These are phyloP conservation scores for Gossypium thurberi DNA, from an alignment of 345 rosid species.

Conservation along the genomic window DNA sequence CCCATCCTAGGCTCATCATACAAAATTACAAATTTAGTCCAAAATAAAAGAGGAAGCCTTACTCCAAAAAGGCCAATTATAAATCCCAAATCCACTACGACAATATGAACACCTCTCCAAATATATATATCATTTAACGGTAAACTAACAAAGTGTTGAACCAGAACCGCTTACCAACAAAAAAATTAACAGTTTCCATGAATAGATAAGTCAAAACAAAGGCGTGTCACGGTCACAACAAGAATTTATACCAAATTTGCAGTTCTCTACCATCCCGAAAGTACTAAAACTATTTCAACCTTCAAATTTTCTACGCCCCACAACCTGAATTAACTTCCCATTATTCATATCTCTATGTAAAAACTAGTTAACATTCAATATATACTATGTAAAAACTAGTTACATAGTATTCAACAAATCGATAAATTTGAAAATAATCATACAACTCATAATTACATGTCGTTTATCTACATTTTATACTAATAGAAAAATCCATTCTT, in stretches of 20 bases:
- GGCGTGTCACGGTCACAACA: not conserved
- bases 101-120: not conserved
- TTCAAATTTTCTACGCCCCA: not conserved
- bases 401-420: not conserved
- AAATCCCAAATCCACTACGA: not conserved
- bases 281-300: not conserved
- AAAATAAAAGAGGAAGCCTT: not conserved
- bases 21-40: not conserved
- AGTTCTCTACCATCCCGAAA: not conserved
- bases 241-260: not conserved
- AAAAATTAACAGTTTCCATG: not conserved
- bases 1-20: conserved; percentile 47
- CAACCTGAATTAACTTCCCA: not conserved
- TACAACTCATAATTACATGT: not conserved
- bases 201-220: not conserved
- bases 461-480: not conserved
- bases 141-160: too few relatives aligned
- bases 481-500: not conserved
- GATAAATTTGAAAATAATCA: not conserved
- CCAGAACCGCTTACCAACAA: too few relatives aligned
- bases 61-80: not conserved
- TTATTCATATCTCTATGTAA: not conserved
- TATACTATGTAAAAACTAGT: not conserved
- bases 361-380: not conserved
- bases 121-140: not conserved